Percentiles rank a stretch among this genome's conserved stretches.
These are phyloP conservation scores for Zymoseptoria passerinii DNA, from an alignment of 2,329 filamentous ascomycete genomes.

Conservation along the genomic window DNA sequence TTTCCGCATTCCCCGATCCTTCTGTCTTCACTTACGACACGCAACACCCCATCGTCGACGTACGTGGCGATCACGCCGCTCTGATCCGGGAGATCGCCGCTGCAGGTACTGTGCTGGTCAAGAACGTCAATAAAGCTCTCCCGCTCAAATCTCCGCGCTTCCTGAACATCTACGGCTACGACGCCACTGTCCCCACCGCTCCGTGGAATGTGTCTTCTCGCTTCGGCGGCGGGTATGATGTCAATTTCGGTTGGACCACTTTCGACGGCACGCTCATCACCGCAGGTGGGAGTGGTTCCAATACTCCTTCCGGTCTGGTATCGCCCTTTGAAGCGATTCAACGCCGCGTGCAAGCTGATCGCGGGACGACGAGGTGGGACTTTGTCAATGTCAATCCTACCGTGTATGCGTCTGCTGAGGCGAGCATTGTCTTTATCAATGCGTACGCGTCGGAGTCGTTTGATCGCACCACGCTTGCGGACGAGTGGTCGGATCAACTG, in stretches of 20 bases:
- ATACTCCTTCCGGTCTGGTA: slow-evolving; percentile 14
- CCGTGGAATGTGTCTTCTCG: slow-evolving; percentile 33
- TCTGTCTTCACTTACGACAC: slow-evolving; percentile 15
- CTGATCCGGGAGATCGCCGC: slow-evolving; percentile 38
- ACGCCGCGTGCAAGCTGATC: slow-evolving; percentile 13
- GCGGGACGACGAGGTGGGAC: slow-evolving; percentile 20
- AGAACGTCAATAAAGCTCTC: slow-evolving; percentile 52
- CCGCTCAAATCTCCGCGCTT: slow-evolving; percentile 41
- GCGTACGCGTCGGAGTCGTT: slow-evolving; percentile 22
- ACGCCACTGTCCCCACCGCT: slow-evolving; percentile 24
- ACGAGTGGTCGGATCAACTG: slow-evolving; percentile 22
- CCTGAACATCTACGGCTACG: slow-evolving; percentile 34
- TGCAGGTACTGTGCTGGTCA: slow-evolving; percentile 52
- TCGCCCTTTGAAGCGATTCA: slow-evolving; percentile 20
- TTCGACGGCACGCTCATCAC: slow-evolving; percentile 18
- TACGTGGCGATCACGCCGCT: slow-evolving; percentile 44
- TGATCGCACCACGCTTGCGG: slow-evolving; percentile 22
- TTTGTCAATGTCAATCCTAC: slow-evolving; percentile 20
- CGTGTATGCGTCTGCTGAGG: slow-evolving; percentile 21
- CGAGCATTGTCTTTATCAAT: slow-evolving; percentile 29
- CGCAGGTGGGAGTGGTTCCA: slow-evolving; percentile 12
- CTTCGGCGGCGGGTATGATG: slow-evolving; percentile 34
- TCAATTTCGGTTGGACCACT: slow-evolving; percentile 29
- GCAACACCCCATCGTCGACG: slow-evolving; percentile 46
- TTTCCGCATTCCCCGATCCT: slow-evolving; percentile 10